Conservation (phyloP, 331 rosid species). For the Dryas integrifolia region DNA sequence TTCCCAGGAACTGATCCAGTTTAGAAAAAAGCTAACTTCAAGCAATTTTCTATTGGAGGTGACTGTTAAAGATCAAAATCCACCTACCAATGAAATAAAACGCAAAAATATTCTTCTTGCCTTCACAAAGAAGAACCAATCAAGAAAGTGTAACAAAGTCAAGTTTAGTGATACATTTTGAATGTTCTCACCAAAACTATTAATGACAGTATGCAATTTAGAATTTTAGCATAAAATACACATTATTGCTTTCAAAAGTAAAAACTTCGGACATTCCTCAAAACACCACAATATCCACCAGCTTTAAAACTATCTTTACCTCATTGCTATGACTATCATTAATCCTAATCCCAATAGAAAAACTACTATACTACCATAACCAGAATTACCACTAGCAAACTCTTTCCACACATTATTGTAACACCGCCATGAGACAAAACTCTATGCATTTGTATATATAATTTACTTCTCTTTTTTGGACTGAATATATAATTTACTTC, state of each 20-base stretch:
- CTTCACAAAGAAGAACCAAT: neutral
- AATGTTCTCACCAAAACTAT: neutral
- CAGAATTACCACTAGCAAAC: neutral
- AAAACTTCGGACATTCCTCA: too few species aligned
- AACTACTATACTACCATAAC: neutral
- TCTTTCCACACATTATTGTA: neutral
- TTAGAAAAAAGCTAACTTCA: too few species aligned
- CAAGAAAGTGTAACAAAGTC: neutral
- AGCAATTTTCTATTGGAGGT: too few species aligned
- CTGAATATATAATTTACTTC: neutral
- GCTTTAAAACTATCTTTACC: neutral
- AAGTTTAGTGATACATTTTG: neutral
- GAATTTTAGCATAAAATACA: too few species aligned
- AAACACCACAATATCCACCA: neutral
- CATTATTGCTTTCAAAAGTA: too few species aligned
- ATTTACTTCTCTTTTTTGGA: neutral
- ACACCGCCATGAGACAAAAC: neutral
- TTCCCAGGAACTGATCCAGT: too few species aligned
- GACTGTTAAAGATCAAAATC: neutral
- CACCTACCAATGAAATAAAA: neutral
- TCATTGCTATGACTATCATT: neutral
- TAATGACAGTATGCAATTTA: neutral
- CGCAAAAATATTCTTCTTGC: neutral
- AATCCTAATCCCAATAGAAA: neutral
- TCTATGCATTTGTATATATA: neutral